Percentiles rank a stretch among this genome's conserved stretches.
Conservation (phyloP, 2,329 filamentous ascomycete genomes). For the Ophiosphaerella narmari region DNA sequence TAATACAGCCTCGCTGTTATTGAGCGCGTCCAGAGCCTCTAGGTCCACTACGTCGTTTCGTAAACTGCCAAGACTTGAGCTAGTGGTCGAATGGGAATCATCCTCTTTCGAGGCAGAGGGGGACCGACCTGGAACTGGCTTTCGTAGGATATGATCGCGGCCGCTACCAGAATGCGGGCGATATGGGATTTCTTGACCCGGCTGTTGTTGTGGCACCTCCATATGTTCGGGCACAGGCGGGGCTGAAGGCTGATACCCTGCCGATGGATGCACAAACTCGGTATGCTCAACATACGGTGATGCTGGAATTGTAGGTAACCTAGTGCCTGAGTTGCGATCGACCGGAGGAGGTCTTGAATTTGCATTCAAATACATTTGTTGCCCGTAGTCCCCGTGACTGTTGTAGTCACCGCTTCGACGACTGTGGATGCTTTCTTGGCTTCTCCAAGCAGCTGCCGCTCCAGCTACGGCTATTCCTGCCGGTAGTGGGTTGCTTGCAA, state of each 20-base stretch:
- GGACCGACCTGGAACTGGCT: conserved; percentile 50
- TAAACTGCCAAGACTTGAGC: conserved; percentile 51
- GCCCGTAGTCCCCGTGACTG: conserved; percentile 22
- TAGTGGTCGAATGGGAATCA: conserved; percentile 43
- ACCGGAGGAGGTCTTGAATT: conserved; percentile 60
- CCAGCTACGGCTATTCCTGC: conserved; percentile 45
- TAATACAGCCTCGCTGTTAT: conserved; percentile 28
- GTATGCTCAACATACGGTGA: conserved; percentile 50
- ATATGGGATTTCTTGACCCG: conserved; percentile 29
- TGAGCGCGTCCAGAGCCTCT: conserved; percentile 47
- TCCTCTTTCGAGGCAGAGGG: conserved; percentile 43
- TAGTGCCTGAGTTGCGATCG: conserved; percentile 51
- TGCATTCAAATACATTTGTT: conserved; percentile 43
- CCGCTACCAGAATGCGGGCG: conserved; percentile 32
- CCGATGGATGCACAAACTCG: conserved; percentile 41
- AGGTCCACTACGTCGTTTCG: conserved; percentile 52
- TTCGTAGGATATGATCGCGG: conserved; percentile 37
- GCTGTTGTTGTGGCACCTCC: conserved; percentile 29
- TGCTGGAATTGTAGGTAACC: conserved; percentile 53
- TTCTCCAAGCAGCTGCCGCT: conserved; percentile 48
- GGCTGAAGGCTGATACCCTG: conserved; percentile 36
- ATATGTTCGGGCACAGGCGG: conserved; percentile 45
- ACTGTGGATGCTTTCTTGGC: conserved; percentile 36
- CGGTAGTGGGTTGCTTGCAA: conserved; percentile 58
- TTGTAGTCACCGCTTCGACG: conserved; percentile 41